Conservation (phyloP, 2,329 filamentous ascomycete species). For the Magnaporthiopsis poae region DNA sequence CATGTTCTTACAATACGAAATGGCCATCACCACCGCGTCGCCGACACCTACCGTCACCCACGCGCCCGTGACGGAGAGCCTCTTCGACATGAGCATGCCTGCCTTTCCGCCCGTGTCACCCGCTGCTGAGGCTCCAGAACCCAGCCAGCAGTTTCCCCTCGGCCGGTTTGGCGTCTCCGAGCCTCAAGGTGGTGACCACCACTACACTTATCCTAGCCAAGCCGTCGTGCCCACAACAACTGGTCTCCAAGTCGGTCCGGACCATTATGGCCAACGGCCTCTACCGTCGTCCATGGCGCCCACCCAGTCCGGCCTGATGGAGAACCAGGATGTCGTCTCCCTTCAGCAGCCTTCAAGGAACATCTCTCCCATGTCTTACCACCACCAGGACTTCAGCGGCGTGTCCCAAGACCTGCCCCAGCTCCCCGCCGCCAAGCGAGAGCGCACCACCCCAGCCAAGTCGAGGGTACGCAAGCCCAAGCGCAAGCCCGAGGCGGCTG, state of each 20-base stretch:
- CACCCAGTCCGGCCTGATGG: too few species aligned
- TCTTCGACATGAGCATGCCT: constrained; percentile 23
- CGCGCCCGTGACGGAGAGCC: constrained; percentile 26
- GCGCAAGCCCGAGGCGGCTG: neutral
- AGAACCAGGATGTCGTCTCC: too few species aligned
- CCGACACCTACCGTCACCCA: constrained; percentile 36
- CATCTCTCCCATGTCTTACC: neutral
- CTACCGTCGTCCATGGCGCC: too few species aligned
- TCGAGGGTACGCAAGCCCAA: neutral
- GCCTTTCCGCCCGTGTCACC: constrained; percentile 23
- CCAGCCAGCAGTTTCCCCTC: too few species aligned
- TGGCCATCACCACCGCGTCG: constrained; percentile 30
- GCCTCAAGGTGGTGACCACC: too few species aligned
- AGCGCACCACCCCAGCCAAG: neutral
- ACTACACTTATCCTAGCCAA: too few species aligned
- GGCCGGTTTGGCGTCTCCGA: too few species aligned
- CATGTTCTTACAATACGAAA: constrained; percentile 37
- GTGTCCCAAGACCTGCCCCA: neutral
- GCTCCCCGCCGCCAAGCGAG: neutral
- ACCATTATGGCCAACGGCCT: too few species aligned
- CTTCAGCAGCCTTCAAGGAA: too few species aligned
- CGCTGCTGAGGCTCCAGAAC: constrained; percentile 10
- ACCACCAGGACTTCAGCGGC: neutral
- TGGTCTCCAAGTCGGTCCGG: too few species aligned
- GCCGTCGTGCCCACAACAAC: too few species aligned